Evolutionary conservation across 371 early-diverging fungal genomes (phyloP), one percentile per base, ranked within the genome.

Genomic region (Phascolomyces articulosus): DNA sequence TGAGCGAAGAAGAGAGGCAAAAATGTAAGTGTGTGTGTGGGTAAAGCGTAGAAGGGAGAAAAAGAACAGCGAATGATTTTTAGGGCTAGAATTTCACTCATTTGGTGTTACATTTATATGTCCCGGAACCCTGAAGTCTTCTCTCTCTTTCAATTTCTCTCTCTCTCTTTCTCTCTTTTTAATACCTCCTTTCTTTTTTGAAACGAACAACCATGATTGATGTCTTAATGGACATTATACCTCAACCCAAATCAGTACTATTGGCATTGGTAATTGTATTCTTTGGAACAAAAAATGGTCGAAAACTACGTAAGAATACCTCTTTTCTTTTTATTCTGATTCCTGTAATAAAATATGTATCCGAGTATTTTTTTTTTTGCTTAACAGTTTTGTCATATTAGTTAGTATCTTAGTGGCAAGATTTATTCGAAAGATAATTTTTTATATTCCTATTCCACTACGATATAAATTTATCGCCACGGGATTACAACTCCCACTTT

Each of bases 231-330:
- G 48, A 40, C 2, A 47, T 16, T 18, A 26, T 61, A 15, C 51
- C 51, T 21, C 23, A 27, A 61, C 3, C n/a, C 11, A 61, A 48
- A 27, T 29, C 41, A 8, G 27, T 58, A 15, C 15, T 64, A 20
- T 4, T 67, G 38, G 62, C 58, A 15, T 28, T 56, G 23, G 8
- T 64, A 13, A 23, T 68, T 54, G 60, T 60, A 11, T 34, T 63
- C 18, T 38, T 68, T 28, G 64, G 55, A n/a, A 64, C 68, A 10
- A 54, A 28, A 18, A 68, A 63, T 55, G 68, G 68, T 23, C 62
- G 68, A 16, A 23, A 24, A 4, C 48, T 68, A 27, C 40, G 68
- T 68, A 64, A 68, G 68, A 23, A 44, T 28, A 31, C 34, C 57
- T 10, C 10, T 13, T 57, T 34, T 20, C 34, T 4, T 13, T 28